Conservation (phyloP, 148 eudicot genomes). For the Limonium bicolor region DNA sequence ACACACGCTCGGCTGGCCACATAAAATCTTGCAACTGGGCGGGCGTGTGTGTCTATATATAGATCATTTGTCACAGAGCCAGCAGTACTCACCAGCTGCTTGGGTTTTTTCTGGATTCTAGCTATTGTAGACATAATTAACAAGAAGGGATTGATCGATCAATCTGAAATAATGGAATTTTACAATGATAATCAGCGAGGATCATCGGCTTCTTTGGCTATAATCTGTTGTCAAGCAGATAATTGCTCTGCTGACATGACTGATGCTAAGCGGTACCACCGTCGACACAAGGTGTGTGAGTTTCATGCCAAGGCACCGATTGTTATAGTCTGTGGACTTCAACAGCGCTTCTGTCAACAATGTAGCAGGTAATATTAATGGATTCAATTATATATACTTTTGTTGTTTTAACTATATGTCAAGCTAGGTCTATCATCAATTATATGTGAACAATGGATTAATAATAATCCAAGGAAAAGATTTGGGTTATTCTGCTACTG, state of each 20-base stretch:
- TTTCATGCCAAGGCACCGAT: conserved; percentile 60
- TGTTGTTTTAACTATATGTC: no score
- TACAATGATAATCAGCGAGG: conserved; percentile 19
- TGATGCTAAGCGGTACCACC: conserved; percentile 59
- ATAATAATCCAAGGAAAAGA: no score
- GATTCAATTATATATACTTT: no score
- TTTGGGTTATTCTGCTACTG: background rate
- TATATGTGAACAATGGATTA: no score
- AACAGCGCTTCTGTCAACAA: conserved; percentile 83
- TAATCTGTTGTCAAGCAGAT: conserved; percentile 29
- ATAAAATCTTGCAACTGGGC: no score
- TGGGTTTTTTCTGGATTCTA: no score
- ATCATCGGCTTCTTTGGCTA: background rate
- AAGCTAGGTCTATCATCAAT: no score
- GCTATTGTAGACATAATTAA: conserved; percentile 45
- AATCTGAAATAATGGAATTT: conserved; percentile 25
- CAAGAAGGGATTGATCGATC: conserved; percentile 39
- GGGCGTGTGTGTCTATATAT: no score
- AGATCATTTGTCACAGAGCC: no score
- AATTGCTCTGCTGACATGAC: conserved; percentile 43
- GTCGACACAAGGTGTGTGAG: conserved; percentile 77
- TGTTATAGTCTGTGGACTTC: conserved; percentile 28
- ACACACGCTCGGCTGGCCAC: no score
- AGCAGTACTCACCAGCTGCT: no score
- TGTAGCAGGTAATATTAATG: conserved; percentile 63